Evolutionary conservation across 441 rosid genomes (phyloP), one percentile per base, ranked within the genome.

Genomic region (Flueggea neowawraea): DNA sequence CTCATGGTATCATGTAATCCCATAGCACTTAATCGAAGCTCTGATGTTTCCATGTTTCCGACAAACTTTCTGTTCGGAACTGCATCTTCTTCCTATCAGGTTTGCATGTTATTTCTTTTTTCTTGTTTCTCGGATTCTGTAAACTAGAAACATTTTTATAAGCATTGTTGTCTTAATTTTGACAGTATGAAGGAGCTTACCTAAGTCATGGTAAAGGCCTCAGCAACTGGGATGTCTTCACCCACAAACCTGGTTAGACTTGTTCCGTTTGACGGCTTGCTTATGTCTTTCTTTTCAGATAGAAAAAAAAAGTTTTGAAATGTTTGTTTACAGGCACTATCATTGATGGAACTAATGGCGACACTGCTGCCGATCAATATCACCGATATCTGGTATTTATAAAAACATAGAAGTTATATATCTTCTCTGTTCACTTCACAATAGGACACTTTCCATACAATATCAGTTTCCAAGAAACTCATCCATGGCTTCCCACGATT

Each of bases 31-130:
- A 12, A 63, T 32, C 55, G 44, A 11, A 62, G 28, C 53, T 16
- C 60, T 0, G 52, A 63, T 47, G 6, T 68, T 16, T 69, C 81
- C 15, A 57, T 75, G 12, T 81, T 87, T 62, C 82, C 88, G 3
- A 50, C 60, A 28, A 53, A 67, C 69, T 88, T 85, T 68, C 88
- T 90, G 66, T 84, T 85, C 64, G 92, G 95, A 65, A 81, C 91
- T 36, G 88, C 93, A 16, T 82, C 97, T 57, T 90, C 91, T 68
- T 78, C 95, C 43, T 82, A 86, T 66, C 91, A 90, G 90, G 90
- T 87, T 62, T 58, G 33, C 14, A n/a, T 39, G 33, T 16, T 50
- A 69, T 15, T 39, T 31, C 22, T 50, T 71, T 49, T 22, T 14
- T 45, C 59, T 17, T 44, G 17, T 14, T 58, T 51, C 54, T 33